phyloP scores from a whole-genome alignment of 768 basidiomycete genomes.

The Harrya chromipes region DNA sequence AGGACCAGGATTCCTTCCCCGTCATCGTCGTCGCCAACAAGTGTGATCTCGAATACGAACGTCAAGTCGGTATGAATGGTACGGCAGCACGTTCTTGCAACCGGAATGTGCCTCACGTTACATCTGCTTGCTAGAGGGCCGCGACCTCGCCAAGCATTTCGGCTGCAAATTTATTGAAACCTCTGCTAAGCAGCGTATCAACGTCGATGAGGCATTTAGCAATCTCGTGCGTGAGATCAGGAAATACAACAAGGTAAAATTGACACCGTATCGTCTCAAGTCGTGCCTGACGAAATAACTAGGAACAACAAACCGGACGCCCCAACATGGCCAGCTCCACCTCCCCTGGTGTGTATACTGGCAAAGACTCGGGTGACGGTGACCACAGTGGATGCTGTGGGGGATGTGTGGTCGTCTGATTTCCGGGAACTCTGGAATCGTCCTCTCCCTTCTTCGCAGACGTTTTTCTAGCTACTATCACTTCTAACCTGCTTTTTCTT shows the following conservation, averaged over 20 bases:
- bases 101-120: background rate
- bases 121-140: constrained; percentile 70
- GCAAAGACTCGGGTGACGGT: constrained; percentile 48
- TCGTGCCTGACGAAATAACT: constrained; percentile 8
- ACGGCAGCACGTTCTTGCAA: constrained; percentile 11
- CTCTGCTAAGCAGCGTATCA: constrained; percentile 94
- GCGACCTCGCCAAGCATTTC: constrained; percentile 92
- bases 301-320: constrained; percentile 80
- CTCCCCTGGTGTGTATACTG: constrained; percentile 47
- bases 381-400: constrained; percentile 61
- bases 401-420: constrained; percentile 60
- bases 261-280: background rate
- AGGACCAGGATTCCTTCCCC: constrained; percentile 94
- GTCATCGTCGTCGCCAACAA: constrained; percentile 98
- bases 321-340: constrained; percentile 50
- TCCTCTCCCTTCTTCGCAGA: background rate
- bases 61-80: constrained; percentile 96
- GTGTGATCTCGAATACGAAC: constrained; percentile 91
- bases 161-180: constrained; percentile 95
- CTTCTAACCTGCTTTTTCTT: constrained; percentile 7
- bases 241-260: constrained; percentile 83
- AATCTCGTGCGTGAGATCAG: constrained; percentile 92
- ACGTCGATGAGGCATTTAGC: constrained; percentile 94
- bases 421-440: background rate
- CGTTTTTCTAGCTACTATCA: constrained; percentile 9